Evolutionary conservation across 129 eudicot species (phyloP).

Genomic region (Chrysanthemum makinoi): DNA sequence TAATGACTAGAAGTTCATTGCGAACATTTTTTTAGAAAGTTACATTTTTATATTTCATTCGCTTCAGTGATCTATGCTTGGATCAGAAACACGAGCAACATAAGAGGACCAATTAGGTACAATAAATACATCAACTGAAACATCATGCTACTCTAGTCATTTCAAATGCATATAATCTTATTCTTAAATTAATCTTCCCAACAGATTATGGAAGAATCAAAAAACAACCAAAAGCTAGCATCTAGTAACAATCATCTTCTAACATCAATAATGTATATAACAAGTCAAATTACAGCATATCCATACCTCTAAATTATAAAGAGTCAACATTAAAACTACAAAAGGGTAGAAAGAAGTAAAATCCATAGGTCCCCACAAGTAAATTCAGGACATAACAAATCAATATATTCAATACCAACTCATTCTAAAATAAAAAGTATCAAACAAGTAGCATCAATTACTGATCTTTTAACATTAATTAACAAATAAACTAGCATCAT

Average conservation of each 20-base stretch:
- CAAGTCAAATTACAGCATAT: constrained; percentile 8
- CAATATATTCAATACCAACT: background rate
- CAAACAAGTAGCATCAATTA: background rate
- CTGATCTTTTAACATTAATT: background rate
- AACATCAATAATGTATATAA: background rate
- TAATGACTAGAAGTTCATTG: background rate
- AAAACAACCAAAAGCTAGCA: constrained; percentile 8
- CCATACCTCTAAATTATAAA: background rate
- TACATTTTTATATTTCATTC: background rate
- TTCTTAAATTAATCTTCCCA: background rate
- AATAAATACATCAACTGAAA: background rate
- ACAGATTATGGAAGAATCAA: background rate
- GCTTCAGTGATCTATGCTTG: background rate
- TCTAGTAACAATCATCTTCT: constrained; percentile 10
- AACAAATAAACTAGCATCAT: background rate
- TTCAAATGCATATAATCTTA: background rate
- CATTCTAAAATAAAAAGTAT: too few species aligned
- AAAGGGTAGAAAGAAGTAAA: constrained; percentile 4
- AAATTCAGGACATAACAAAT: background rate
- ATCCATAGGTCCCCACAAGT: background rate
- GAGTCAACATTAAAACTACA: constrained; percentile 4
- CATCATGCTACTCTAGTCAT: background rate
- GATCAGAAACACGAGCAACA: background rate
- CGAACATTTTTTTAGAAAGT: background rate
- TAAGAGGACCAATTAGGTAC: background rate